Conservation (phyloP, 192 early-diverging fungal species). For the Hyaloraphidium curvatum region DNA sequence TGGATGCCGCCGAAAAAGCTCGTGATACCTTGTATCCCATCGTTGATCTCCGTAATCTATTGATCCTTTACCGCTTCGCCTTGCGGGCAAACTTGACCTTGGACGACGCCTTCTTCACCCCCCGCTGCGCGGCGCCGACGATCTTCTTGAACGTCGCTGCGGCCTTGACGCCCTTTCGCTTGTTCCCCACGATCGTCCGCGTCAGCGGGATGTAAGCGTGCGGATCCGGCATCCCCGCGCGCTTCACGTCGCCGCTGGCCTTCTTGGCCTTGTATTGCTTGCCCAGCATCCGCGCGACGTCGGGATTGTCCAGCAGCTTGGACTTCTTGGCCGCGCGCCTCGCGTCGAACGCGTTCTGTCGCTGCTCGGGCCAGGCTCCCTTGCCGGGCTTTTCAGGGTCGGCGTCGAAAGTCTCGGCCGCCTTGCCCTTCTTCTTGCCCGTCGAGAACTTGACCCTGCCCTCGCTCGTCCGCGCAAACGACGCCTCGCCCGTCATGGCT, state of each 20-base stretch:
- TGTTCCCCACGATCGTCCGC: slow-evolving; percentile 34
- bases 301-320: slow-evolving; percentile 13
- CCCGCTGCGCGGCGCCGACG: background rate
- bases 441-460: slow-evolving; percentile 85
- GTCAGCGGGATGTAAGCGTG: slow-evolving; percentile 88
- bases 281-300: slow-evolving; percentile 23
- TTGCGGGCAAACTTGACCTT: too few relatives aligned
- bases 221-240: slow-evolving; percentile 71
- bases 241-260: slow-evolving; percentile 83
- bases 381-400: background rate
- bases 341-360: background rate
- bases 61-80: too few relatives aligned
- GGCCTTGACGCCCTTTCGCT: background rate
- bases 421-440: slow-evolving; percentile 18
- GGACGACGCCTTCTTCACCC: background rate
- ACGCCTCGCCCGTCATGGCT: slow-evolving; percentile 54
- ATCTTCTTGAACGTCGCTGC: background rate
- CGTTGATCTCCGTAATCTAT: too few relatives aligned
- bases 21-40: too few relatives aligned
- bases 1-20: too few relatives aligned
- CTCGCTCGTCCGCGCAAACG: slow-evolving; percentile 61
- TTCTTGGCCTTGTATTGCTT: slow-evolving; percentile 69
- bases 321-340: slow-evolving; percentile 12
- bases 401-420: slow-evolving; percentile 6
- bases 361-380: background rate